These are phyloP conservation scores for Strobilomyces confusus DNA, from an alignment of 768 basidiomycete genomes.

Conservation along the genomic window DNA sequence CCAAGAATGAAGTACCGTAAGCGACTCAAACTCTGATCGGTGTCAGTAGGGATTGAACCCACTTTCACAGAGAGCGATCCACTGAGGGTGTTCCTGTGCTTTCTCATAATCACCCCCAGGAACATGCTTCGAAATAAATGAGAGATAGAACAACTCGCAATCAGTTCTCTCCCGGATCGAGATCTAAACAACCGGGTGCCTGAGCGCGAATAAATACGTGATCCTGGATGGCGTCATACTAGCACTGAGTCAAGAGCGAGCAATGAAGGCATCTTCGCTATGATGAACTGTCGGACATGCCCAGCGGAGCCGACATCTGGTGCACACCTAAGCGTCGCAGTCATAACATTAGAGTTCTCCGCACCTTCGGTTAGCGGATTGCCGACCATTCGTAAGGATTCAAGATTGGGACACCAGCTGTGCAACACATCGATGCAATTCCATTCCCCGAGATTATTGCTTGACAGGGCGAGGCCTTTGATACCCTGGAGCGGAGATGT, in stretches of 20 bases:
- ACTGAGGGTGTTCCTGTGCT: conserved; percentile 55
- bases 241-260: conserved; percentile 56
- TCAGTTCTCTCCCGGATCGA: conserved; percentile 69
- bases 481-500: conserved; percentile 34
- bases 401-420: conserved; percentile 64
- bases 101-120: conserved; percentile 40
- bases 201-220: conserved; percentile 9
- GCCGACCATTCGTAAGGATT: conserved; percentile 54
- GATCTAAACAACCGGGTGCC: conserved; percentile 43
- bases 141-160: conserved; percentile 79
- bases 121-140: conserved; percentile 50
- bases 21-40: conserved; percentile 1
- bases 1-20: neutral
- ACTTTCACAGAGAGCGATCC: conserved; percentile 63
- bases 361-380: conserved; percentile 64
- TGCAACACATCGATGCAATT: conserved; percentile 58
- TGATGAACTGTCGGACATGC: conserved; percentile 53
- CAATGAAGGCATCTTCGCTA: conserved; percentile 68
- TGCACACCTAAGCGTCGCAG: conserved; percentile 1
- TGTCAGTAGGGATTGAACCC: conserved; percentile 4
- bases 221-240: conserved; percentile 38
- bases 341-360: conserved; percentile 2
- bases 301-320: conserved; percentile 37
- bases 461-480: conserved; percentile 59
- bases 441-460: conserved; percentile 60